phyloP scores from a whole-genome alignment of 768 basidiomycete species.

The Amylocystis lapponica region DNA sequence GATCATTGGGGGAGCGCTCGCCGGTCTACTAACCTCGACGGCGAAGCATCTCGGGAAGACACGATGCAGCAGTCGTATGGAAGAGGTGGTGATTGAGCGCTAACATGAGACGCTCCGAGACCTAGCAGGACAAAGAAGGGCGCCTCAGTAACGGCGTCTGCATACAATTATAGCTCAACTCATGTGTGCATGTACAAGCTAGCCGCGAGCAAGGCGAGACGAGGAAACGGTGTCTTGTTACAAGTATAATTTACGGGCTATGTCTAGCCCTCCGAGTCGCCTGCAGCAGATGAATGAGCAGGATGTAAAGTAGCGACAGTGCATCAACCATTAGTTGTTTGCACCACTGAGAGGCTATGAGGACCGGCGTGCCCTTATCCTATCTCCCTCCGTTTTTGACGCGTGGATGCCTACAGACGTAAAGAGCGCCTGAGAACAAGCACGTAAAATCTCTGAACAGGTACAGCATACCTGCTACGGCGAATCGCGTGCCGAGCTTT shows the following conservation, averaged over 20 bases:
- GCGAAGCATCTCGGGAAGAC: no score
- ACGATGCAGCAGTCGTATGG: no score
- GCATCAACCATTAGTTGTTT: not conserved
- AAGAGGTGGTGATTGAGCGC: no score
- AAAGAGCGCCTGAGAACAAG: no score
- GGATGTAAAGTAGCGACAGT: not conserved
- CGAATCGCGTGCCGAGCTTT: constrained; percentile 29
- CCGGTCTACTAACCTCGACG: no score
- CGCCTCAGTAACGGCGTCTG: no score
- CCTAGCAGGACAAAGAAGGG: no score
- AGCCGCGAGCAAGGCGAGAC: not conserved
- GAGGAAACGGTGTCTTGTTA: not conserved
- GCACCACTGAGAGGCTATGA: not conserved
- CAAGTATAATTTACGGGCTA: not conserved
- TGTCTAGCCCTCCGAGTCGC: not conserved
- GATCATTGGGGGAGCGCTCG: no score
- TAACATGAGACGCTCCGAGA: no score
- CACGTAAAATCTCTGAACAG: no score
- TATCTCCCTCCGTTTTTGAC: not conserved
- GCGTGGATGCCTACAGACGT: not conserved
- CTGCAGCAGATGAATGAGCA: not conserved
- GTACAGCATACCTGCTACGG: constrained; percentile 32
- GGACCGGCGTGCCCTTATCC: not conserved
- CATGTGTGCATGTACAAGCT: no score
- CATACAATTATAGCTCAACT: no score